A percentile compares a stretch with the other conserved stretches of the same genome.
These are phyloP conservation scores for Lycium ferocissimum DNA, from an alignment of 257 asterid species.

Conservation along the genomic window DNA sequence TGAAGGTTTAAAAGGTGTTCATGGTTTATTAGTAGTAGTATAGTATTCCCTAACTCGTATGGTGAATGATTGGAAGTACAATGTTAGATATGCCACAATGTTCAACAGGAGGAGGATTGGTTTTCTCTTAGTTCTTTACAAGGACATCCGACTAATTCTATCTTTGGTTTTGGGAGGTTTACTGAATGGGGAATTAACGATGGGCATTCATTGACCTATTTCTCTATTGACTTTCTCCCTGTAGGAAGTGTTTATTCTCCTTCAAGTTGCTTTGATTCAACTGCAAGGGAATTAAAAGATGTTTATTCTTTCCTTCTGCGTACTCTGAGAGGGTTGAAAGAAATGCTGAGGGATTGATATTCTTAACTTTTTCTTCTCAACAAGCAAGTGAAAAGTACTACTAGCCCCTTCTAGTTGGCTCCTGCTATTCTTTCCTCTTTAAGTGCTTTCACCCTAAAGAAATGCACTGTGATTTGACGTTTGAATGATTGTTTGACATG, in stretches of 20 bases:
- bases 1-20: neutral
- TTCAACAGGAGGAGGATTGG: neutral
- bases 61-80: slow-evolving; percentile 7
- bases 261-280: slow-evolving; percentile 13
- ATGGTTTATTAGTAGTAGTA: neutral
- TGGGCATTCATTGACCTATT: slow-evolving; percentile 11
- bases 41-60: neutral
- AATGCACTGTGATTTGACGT: neutral
- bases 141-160: neutral
- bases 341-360: neutral
- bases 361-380: neutral
- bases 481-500: slow-evolving; percentile 22
- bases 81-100: slow-evolving; percentile 13
- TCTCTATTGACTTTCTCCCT: neutral
- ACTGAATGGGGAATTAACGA: neutral
- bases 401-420: neutral
- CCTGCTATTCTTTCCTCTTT: slow-evolving; percentile 5
- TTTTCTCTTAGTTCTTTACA: neutral
- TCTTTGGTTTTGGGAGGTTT: slow-evolving; percentile 2
- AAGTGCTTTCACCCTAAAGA: slow-evolving; percentile 8
- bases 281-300: slow-evolving; percentile 7
- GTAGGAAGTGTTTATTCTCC: slow-evolving; percentile 7
- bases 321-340: neutral
- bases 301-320: neutral
- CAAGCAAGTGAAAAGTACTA: neutral